Percentiles rank a stretch among this genome's conserved stretches.
Conservation (phyloP, 2,329 filamentous ascomycete genomes). For the Sarocladium oryzae region DNA sequence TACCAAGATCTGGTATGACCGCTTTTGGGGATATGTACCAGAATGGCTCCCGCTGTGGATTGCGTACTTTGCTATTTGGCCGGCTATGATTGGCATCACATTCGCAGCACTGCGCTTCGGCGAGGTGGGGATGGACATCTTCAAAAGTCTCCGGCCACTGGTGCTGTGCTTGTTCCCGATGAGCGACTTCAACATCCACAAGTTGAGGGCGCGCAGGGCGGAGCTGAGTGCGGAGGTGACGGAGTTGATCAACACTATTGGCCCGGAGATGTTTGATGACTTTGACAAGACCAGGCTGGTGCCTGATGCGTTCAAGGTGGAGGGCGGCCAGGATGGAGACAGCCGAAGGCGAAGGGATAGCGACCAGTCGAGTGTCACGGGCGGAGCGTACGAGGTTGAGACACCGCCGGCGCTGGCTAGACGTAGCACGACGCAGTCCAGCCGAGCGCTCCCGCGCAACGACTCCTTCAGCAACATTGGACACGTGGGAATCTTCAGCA, state of each 20-base stretch:
- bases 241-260: slow-evolving; percentile 87
- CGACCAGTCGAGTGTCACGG: slow-evolving; percentile 35
- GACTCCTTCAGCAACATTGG: slow-evolving; percentile 92
- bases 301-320: slow-evolving; percentile 41
- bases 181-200: slow-evolving; percentile 76
- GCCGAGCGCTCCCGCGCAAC: slow-evolving; percentile 64
- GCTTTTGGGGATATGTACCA: slow-evolving; percentile 76
- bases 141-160: slow-evolving; percentile 87
- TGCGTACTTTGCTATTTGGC: slow-evolving; percentile 66
- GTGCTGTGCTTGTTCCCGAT: slow-evolving; percentile 78
- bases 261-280: slow-evolving; percentile 95
- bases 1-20: slow-evolving; percentile 72
- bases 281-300: slow-evolving; percentile 74
- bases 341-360: slow-evolving; percentile 37
- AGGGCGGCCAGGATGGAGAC: slow-evolving; percentile 20
- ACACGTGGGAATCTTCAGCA: slow-evolving; percentile 83
- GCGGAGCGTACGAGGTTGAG: slow-evolving; percentile 27
- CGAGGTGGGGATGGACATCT: slow-evolving; percentile 97
- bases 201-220: slow-evolving; percentile 65
- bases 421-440: slow-evolving; percentile 47
- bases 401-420: slow-evolving; percentile 34
- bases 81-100: slow-evolving; percentile 80
- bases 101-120: slow-evolving; percentile 92
- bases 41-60: slow-evolving; percentile 73
- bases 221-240: slow-evolving; percentile 78